Evolutionary conservation across 2,329 filamentous ascomycete genomes (phyloP).

Genomic region (Xylariaceae sp.): DNA sequence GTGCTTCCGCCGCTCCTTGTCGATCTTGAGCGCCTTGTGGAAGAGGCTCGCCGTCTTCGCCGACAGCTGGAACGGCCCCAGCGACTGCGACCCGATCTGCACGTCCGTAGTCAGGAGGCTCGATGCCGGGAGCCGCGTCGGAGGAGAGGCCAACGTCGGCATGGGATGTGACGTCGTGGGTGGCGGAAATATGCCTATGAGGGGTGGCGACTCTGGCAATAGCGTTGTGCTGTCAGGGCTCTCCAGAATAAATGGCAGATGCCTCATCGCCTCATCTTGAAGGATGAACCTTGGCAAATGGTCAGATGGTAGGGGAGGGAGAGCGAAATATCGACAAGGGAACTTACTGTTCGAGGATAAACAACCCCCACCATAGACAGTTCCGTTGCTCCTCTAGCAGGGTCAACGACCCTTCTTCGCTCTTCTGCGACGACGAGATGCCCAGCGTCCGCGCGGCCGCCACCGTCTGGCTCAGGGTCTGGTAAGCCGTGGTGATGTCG

Average conservation of each 20-base stretch:
- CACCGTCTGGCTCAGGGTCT: constrained; percentile 38
- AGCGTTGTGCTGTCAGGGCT: constrained; percentile 26
- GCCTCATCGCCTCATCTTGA: constrained; percentile 25
- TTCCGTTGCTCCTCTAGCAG: constrained; percentile 31
- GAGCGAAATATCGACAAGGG: no score
- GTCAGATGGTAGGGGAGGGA: no score
- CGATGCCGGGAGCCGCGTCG: constrained; percentile 20
- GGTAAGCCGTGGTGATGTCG: constrained; percentile 36
- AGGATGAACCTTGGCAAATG: constrained; percentile 30
- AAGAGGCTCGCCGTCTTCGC: constrained; percentile 29
- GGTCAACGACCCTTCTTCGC: constrained; percentile 22
- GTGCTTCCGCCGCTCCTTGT: constrained; percentile 23
- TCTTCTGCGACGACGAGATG: constrained; percentile 33
- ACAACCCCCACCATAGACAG: constrained; percentile 39
- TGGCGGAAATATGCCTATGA: constrained; percentile 12
- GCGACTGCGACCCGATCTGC: constrained; percentile 16
- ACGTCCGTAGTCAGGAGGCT: constrained; percentile 20
- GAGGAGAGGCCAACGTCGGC: constrained; percentile 5
- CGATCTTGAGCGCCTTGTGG: constrained; percentile 27
- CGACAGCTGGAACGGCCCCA: constrained; percentile 29
- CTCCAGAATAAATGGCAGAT: constrained; percentile 30
- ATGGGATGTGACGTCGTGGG: constrained; percentile 3
- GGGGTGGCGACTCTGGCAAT: constrained; percentile 26
- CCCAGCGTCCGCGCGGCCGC: constrained; percentile 33
- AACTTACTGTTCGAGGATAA: constrained; percentile 40